Conservation (phyloP, 2,329 filamentous ascomycete species). For the Daldinia eschscholtzii region DNA sequence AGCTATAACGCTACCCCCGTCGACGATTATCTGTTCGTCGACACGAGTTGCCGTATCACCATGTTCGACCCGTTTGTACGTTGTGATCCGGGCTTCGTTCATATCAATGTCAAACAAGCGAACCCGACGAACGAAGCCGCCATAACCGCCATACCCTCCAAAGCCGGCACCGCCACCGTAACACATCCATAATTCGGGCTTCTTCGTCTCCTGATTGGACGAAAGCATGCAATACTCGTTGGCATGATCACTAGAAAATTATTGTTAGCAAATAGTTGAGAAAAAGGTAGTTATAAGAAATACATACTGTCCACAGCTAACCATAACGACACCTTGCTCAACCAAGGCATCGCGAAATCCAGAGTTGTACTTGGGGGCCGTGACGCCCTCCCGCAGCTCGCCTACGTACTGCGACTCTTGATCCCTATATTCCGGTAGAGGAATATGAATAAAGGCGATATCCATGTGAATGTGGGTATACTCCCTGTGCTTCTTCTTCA, state of each 20-base stretch:
- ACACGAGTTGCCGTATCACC: conserved; percentile 66
- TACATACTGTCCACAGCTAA: conserved; percentile 89
- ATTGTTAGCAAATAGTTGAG: conserved; percentile 42
- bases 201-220: conserved; percentile 63
- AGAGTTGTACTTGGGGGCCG: conserved; percentile 89
- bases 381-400: conserved; percentile 83
- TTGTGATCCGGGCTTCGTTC: conserved; percentile 87
- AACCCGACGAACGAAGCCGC: conserved; percentile 83
- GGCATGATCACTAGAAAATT: conserved; percentile 79
- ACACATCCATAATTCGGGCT: conserved; percentile 93
- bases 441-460: conserved; percentile 97
- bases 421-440: conserved; percentile 86
- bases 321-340: conserved; percentile 85
- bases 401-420: conserved; percentile 73
- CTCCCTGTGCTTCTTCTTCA: conserved; percentile 82
- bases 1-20: conserved; percentile 64
- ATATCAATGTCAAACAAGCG: conserved; percentile 94
- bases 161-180: conserved; percentile 94
- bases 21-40: conserved; percentile 76
- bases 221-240: conserved; percentile 95
- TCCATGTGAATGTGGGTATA: conserved; percentile 96
- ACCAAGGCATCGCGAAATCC: conserved; percentile 93
- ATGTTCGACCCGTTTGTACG: conserved; percentile 90
- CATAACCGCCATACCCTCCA: conserved; percentile 94
- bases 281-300: conserved; percentile 4